These are phyloP conservation scores for Plasmodium fragile DNA, from an alignment of 169 alveolate genomes.

Conservation along the genomic window DNA sequence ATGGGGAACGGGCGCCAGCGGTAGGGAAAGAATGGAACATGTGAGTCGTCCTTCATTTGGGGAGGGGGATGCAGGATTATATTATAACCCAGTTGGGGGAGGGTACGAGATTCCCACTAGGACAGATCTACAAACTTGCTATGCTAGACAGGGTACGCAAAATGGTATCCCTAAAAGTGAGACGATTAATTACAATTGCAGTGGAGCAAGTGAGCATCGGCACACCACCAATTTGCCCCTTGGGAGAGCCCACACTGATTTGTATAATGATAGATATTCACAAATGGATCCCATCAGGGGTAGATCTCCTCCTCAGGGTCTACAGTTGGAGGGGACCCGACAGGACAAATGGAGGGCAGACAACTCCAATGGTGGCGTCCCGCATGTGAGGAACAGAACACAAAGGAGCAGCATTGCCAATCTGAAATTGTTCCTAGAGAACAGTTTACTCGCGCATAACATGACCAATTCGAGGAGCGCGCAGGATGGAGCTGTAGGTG, in stretches of 20 bases:
- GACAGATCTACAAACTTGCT: background rate
- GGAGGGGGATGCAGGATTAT: background rate
- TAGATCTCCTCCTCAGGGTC: background rate
- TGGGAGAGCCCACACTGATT: background rate
- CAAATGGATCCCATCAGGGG: background rate
- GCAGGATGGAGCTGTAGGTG: too few species aligned
- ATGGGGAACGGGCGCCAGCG: background rate
- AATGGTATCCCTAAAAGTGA: background rate
- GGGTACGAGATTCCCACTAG: background rate
- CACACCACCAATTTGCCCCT: background rate
- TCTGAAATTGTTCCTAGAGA: conserved; percentile 16
- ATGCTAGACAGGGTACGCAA: background rate
- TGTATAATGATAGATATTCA: background rate
- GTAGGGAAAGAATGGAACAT: background rate
- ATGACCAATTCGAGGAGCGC: background rate
- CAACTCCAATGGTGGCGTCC: background rate
- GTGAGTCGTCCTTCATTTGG: background rate
- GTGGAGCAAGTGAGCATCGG: background rate
- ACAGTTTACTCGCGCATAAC: background rate
- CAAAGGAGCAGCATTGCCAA: background rate
- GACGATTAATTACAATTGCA: background rate
- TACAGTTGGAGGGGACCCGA: background rate
- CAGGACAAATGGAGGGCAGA: background rate
- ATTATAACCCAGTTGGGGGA: background rate
- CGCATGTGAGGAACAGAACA: conserved; percentile 4